A percentile compares a stretch with the other conserved stretches of the same genome.
Evolutionary conservation across 2,329 filamentous ascomycete species (phyloP).

Genomic region (Exophiala phaeomuriformis): DNA sequence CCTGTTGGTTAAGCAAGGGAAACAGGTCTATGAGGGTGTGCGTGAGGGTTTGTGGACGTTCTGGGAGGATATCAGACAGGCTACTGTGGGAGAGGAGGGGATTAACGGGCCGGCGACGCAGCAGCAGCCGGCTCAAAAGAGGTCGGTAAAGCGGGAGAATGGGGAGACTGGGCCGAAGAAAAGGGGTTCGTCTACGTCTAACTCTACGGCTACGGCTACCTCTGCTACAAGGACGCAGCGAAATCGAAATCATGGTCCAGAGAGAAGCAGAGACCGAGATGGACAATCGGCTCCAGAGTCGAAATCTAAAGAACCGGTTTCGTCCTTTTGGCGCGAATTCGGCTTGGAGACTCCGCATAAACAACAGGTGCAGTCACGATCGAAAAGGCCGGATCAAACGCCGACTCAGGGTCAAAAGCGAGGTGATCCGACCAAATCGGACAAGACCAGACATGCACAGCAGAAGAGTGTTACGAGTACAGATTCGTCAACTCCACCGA

Average conservation of each 20-base stretch:
- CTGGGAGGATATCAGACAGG: conserved; percentile 88
- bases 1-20: conserved; percentile 50
- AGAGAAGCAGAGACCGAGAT: neutral
- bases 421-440: conserved; percentile 3
- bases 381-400: neutral
- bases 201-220: too few relatives aligned
- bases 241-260: too few relatives aligned
- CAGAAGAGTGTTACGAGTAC: conserved; percentile 22
- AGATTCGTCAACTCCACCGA: conserved; percentile 23
- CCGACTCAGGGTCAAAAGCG: neutral
- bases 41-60: conserved; percentile 88
- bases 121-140: conserved; percentile 27
- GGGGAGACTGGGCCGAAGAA: conserved; percentile 30
- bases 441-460: conserved; percentile 15
- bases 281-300: neutral
- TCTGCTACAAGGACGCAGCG: too few relatives aligned
- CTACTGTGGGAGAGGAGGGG: conserved; percentile 89
- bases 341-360: conserved; percentile 43
- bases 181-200: neutral
- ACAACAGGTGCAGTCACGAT: conserved; percentile 1
- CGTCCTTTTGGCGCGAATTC: conserved; percentile 47
- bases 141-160: neutral
- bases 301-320: conserved; percentile 32
- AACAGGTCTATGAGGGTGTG: conserved; percentile 83
- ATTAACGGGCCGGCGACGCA: conserved; percentile 45